Evolutionary conservation across 345 rosid species (phyloP), one percentile per base, ranked within the genome.

Genomic region (Firmiana major): DNA sequence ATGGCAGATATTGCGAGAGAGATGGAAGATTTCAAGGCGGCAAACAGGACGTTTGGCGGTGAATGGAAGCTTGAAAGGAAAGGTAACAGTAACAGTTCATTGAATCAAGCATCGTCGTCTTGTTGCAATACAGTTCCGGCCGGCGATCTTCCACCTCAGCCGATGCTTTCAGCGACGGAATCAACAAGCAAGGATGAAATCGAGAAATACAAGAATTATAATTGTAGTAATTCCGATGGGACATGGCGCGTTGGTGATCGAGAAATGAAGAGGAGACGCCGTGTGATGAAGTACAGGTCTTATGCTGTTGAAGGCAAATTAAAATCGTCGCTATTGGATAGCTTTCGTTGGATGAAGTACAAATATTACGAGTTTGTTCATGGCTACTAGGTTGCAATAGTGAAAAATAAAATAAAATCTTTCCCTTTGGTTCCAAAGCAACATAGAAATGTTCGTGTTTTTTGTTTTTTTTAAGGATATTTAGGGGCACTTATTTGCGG

Each of bases 301-400:
- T 89, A 85, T 0, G 81, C 81, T 0, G 79, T 77, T 0, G 89
- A 84, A 76, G 79, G 85, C 7, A 59, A 74, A 38, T 22, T 86
- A 60, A 86, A 81, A 53, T 46, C 76, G 3, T 81, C 89, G 10
- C 31, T 89, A 0, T 75, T 75, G 53, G 68, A 24, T 9, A 75
- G 88, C 15, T n/a, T 83, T 10, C 82, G 81, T 0, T 84, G 92
- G 89, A 65, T 86, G 62, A 89, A 86, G 84, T 76, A 70, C 79
- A 86, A 83, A 80, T 88, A 76, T 36, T 36, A 77, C 11, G 43
- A 71, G 9, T 22, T 81, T 3, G 82, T 86, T 36, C 77, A 73
- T 79, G 84, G 89, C 31, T 80, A 59, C 71, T 85, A 76, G 66
- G 15, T 53, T 19, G 28, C 53, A 13, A 36, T n/a, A n/a, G n/a